Percentiles rank a stretch among this genome's conserved stretches.
These are phyloP conservation scores for Obelidium mucronatum DNA, from an alignment of 192 early-diverging fungal genomes.

Conservation along the genomic window DNA sequence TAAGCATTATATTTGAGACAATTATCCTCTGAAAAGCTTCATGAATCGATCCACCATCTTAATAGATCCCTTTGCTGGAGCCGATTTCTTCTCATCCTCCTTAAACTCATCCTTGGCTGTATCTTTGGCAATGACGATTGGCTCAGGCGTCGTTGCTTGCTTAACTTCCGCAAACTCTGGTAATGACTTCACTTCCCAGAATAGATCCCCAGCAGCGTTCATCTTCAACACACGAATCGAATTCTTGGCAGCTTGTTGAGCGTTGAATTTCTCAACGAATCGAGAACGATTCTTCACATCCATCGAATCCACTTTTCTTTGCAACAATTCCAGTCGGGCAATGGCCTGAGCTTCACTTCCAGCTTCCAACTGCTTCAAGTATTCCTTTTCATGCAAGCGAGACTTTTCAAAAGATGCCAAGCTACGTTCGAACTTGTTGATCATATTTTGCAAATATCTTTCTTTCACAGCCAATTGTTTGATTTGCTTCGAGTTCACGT, in stretches of 20 bases:
- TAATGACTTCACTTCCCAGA: neutral
- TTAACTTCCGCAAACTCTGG: neutral
- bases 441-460: slow-evolving; percentile 38
- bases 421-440: slow-evolving; percentile 42
- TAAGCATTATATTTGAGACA: too few species aligned
- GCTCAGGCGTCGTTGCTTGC: neutral
- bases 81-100: neutral
- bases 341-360: neutral
- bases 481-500: slow-evolving; percentile 43
- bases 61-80: slow-evolving; percentile 23
- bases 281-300: neutral
- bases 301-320: slow-evolving; percentile 12
- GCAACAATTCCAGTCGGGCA: neutral
- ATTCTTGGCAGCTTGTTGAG: neutral
- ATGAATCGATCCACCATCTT: slow-evolving; percentile 8
- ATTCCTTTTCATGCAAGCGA: slow-evolving; percentile 32
- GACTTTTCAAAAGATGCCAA: slow-evolving; percentile 40
- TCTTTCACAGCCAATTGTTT: slow-evolving; percentile 44
- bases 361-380: neutral
- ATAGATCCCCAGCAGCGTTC: slow-evolving; percentile 18
- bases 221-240: slow-evolving; percentile 1
- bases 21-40: slow-evolving; percentile 16
- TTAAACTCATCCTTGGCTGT: neutral
- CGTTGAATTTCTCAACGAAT: neutral
- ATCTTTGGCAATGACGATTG: neutral